These are phyloP conservation scores for Myxozyma geophila DNA, from an alignment of 805 yeast species.

Conservation along the genomic window DNA sequence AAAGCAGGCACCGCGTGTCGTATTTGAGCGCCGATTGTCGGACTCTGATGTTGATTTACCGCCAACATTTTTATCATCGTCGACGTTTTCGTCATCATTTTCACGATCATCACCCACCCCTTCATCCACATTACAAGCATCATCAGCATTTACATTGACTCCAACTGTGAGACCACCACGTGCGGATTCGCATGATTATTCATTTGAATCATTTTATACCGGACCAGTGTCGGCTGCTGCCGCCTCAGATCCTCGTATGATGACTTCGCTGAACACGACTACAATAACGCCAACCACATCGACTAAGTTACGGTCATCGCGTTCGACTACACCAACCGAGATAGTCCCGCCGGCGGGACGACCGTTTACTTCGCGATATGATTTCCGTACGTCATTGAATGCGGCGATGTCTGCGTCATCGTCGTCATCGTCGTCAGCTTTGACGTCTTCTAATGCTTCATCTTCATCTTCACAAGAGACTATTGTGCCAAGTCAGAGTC, in stretches of 20 bases:
- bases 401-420: constrained; percentile 24
- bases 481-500: not conserved
- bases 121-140: too few species aligned
- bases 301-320: constrained; percentile 5
- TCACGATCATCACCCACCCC: too few species aligned
- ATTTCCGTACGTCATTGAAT: constrained; percentile 41
- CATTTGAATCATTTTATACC: constrained; percentile 30
- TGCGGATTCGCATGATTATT: constrained; percentile 25
- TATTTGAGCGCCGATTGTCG: constrained; percentile 20
- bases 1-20: not conserved
- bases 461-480: constrained; percentile 5
- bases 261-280: not conserved
- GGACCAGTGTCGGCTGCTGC: constrained; percentile 7
- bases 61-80: constrained; percentile 12
- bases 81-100: not conserved
- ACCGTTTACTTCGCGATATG: constrained; percentile 42
- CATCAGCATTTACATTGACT: not conserved
- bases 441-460: constrained; percentile 3
- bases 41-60: constrained; percentile 22
- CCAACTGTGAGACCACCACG: constrained; percentile 20
- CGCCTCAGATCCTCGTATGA: constrained; percentile 1
- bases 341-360: constrained; percentile 28
- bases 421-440: constrained; percentile 18
- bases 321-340: constrained; percentile 31
- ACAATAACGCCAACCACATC: not conserved